Percentiles rank a stretch among this genome's conserved stretches.
Evolutionary conservation across 371 early-diverging fungal species (phyloP).

Genomic region (Lichtheimia ornata): DNA sequence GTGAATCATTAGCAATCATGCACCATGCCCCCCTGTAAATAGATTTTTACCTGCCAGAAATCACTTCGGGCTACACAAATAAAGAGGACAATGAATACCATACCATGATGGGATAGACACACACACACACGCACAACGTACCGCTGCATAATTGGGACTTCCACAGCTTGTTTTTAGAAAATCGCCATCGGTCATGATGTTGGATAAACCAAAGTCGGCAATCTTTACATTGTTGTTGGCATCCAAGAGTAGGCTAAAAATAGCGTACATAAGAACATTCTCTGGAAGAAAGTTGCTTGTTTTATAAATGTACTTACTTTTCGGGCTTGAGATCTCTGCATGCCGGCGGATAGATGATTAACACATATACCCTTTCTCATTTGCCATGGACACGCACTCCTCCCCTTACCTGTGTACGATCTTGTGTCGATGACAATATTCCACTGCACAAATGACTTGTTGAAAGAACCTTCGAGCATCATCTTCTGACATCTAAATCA

Average conservation of each 20-base stretch:
- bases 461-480: conserved; percentile 94
- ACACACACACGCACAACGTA: conserved; percentile 21
- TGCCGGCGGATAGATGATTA: conserved; percentile 4
- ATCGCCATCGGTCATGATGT: conserved; percentile 94
- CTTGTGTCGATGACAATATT: conserved; percentile 97
- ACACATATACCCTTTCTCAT: not conserved
- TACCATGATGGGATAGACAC: too few relatives aligned
- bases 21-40: not conserved
- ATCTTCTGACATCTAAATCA: conserved; percentile 79
- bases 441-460: conserved; percentile 97
- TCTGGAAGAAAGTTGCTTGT: not conserved
- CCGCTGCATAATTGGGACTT: conserved; percentile 85
- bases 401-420: conserved; percentile 89
- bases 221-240: conserved; percentile 96
- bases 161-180: conserved; percentile 96
- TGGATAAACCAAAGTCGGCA: conserved; percentile 96
- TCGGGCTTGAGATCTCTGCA: conserved; percentile 81
- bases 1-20: too few relatives aligned
- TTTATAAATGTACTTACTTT: conserved; percentile 48
- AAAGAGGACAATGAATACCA: not conserved
- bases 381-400: too few relatives aligned
- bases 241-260: conserved; percentile 79
- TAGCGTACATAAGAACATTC: not conserved
- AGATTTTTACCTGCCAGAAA: conserved; percentile 79
- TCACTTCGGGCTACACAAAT: conserved; percentile 85